Conservation (phyloP, 805 yeast genomes). For the Candida broadrunensis region DNA sequence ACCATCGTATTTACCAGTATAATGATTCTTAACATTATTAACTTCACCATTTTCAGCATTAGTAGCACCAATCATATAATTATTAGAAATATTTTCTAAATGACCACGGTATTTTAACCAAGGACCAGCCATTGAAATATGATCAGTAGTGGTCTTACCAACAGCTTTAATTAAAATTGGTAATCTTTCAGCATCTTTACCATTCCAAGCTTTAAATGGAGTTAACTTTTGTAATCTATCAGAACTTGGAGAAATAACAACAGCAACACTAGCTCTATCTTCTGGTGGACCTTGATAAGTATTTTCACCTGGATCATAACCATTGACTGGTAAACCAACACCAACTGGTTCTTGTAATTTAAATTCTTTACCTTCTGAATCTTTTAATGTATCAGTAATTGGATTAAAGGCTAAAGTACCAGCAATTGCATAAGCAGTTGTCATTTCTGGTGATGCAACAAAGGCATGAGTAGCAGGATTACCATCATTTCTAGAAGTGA, state of each 20-base stretch:
- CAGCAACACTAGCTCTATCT: constrained; percentile 73
- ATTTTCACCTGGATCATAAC: constrained; percentile 91
- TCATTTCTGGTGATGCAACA: constrained; percentile 95
- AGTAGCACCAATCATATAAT: constrained; percentile 99
- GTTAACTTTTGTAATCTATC: constrained; percentile 94
- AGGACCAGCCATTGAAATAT: constrained; percentile 99
- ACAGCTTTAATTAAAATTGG: constrained; percentile 95
- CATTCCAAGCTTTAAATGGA: constrained; percentile 96
- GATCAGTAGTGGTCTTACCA: constrained; percentile 99
- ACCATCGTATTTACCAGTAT: constrained; percentile 89
- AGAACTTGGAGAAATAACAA: constrained; percentile 80
- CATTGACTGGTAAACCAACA: constrained; percentile 83
- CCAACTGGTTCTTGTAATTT: constrained; percentile 85
- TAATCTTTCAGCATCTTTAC: constrained; percentile 83
- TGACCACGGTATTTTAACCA: constrained; percentile 99
- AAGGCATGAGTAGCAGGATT: constrained; percentile 97
- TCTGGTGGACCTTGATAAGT: constrained; percentile 97
- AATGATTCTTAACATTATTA: constrained; percentile 82
- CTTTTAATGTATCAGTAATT: constrained; percentile 82
- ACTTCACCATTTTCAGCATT: constrained; percentile 96
- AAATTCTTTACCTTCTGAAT: constrained; percentile 87
- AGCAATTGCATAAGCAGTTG: constrained; percentile 91
- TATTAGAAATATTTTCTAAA: constrained; percentile 96
- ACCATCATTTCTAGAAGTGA: constrained; percentile 97
- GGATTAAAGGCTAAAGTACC: constrained; percentile 98